Evolutionary conservation across 2,329 filamentous ascomycete species (phyloP).

Genomic region (Xylariaceae sp.): DNA sequence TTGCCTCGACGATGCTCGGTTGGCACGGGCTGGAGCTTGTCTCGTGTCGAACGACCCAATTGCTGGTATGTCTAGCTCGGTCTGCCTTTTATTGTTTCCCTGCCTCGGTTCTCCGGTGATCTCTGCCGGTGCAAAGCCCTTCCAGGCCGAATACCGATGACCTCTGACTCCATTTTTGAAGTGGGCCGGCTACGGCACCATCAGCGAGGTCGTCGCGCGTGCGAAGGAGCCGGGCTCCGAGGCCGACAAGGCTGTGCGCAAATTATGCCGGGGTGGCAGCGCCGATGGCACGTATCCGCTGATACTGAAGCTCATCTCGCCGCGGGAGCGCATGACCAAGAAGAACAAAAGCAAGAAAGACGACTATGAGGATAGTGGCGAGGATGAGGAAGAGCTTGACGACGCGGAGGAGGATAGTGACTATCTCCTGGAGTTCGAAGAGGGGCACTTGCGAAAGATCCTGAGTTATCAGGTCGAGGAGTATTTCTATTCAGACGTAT

Average conservation of each 20-base stretch:
- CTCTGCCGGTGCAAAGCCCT: no score
- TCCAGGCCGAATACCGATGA: no score
- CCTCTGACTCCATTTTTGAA: slow-evolving; percentile 35
- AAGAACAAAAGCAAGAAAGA: no score
- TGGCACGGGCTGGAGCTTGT: background rate
- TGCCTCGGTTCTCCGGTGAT: no score
- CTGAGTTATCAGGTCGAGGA: slow-evolving; percentile 62
- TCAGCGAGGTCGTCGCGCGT: slow-evolving; percentile 45
- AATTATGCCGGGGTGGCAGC: slow-evolving; percentile 5
- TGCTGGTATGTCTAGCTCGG: no score
- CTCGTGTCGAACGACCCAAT: background rate
- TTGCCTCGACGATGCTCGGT: slow-evolving; percentile 1
- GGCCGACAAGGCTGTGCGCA: slow-evolving; percentile 7
- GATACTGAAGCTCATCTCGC: slow-evolving; percentile 54
- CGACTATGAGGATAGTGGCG: slow-evolving; percentile 10
- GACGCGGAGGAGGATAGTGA: no score
- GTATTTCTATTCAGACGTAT: slow-evolving; percentile 46
- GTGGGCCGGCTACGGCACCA: slow-evolving; percentile 49
- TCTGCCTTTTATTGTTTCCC: no score
- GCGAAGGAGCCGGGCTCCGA: slow-evolving; percentile 19
- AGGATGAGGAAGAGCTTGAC: no score
- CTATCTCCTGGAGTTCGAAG: no score
- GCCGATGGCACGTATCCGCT: slow-evolving; percentile 28
- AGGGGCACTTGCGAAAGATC: slow-evolving; percentile 58
- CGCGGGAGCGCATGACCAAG: slow-evolving; percentile 17